These are phyloP conservation scores for Clonostachys chloroleuca DNA, from an alignment of 2,329 filamentous ascomycete genomes.

Conservation along the genomic window DNA sequence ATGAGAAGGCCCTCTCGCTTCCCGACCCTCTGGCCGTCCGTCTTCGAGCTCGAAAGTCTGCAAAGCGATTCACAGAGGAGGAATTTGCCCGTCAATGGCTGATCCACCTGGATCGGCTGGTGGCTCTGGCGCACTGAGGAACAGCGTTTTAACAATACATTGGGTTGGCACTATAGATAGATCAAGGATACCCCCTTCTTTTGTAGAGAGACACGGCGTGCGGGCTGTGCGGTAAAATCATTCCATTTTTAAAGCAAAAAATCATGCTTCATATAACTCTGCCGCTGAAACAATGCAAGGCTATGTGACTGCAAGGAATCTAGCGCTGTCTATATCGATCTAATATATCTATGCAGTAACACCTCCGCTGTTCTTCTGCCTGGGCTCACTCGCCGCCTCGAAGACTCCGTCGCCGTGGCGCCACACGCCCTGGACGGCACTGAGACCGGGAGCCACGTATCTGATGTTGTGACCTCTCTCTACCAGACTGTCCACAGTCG, in stretches of 20 bases:
- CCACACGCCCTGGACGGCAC: constrained; percentile 67
- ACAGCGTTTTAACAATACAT: background rate
- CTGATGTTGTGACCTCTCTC: constrained; percentile 67
- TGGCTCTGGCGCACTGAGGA: constrained; percentile 34
- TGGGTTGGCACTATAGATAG: constrained; percentile 1
- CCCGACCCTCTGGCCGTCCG: constrained; percentile 73
- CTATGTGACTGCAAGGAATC: too few species aligned
- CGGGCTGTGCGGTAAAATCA: too few species aligned
- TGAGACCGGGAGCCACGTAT: constrained; percentile 59
- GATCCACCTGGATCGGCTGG: constrained; percentile 66
- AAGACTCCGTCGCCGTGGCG: constrained; percentile 62
- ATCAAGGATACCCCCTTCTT: constrained; percentile 6
- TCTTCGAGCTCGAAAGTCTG: constrained; percentile 69
- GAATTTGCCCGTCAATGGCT: constrained; percentile 81
- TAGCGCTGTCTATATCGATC: background rate
- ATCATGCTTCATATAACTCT: too few species aligned
- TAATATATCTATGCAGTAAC: constrained; percentile 34
- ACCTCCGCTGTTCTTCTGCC: constrained; percentile 68
- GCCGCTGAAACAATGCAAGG: too few species aligned
- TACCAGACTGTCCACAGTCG: constrained; percentile 58
- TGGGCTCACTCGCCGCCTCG: constrained; percentile 72
- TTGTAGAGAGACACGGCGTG: constrained; percentile 1
- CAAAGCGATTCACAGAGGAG: constrained; percentile 81
- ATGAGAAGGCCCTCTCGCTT: constrained; percentile 70
- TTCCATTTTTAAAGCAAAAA: too few species aligned